phyloP scores from a whole-genome alignment of 345 rosid genomes.

The Erysimum cheiranthoides region DNA sequence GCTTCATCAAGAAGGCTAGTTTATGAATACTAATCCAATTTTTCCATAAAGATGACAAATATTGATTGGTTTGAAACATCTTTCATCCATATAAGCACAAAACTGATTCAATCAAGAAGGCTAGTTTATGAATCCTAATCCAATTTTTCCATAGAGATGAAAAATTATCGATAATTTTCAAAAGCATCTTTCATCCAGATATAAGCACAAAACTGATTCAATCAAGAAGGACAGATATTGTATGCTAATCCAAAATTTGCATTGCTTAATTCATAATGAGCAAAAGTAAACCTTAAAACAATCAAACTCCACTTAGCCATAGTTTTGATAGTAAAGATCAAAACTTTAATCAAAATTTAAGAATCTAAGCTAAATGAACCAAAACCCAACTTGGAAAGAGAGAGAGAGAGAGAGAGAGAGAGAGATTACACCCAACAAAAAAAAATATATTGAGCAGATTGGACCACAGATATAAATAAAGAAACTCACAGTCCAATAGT shows the following conservation, averaged over 20 bases:
- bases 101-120: not conserved
- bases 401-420: not conserved
- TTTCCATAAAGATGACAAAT: too few relatives aligned
- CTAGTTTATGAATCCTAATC: not conserved
- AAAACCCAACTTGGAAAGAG: slow-evolving; percentile 17
- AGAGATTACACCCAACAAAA: slow-evolving; percentile 1
- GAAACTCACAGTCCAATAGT: slow-evolving; percentile 91
- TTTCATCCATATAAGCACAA: not conserved
- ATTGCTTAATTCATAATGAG: not conserved
- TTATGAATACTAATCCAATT: not conserved
- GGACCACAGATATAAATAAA: slow-evolving; percentile 30
- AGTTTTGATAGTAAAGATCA: not conserved
- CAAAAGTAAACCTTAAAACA: not conserved
- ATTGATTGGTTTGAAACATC: slow-evolving; percentile 8
- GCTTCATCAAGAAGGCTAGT: not conserved
- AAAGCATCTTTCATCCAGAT: too few relatives aligned
- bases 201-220: too few relatives aligned
- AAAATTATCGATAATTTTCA: too few relatives aligned
- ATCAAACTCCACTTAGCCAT: not conserved
- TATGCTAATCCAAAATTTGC: too few relatives aligned
- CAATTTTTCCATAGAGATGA: not conserved
- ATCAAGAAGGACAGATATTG: too few relatives aligned
- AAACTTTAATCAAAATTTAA: not conserved
- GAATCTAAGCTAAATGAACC: not conserved
- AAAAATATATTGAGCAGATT: not conserved